These are phyloP conservation scores for Didymella segeticola DNA, from an alignment of 2,329 filamentous ascomycete species.

Conservation along the genomic window DNA sequence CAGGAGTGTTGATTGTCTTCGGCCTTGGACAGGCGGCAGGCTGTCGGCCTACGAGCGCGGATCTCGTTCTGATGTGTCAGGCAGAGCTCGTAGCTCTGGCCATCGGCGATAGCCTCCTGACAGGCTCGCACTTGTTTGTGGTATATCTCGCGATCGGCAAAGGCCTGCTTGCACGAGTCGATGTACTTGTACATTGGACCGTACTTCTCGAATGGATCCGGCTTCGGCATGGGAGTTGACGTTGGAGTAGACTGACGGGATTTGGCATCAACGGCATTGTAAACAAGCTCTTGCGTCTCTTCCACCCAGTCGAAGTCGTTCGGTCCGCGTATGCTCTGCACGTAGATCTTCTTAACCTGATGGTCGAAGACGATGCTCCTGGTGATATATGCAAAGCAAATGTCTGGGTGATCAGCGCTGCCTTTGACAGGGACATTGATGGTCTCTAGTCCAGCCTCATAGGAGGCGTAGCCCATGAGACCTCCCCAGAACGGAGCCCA, in stretches of 20 bases:
- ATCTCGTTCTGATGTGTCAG: slow-evolving; percentile 78
- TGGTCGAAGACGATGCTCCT: slow-evolving; percentile 82
- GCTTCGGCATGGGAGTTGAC: slow-evolving; percentile 29
- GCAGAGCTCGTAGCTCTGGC: slow-evolving; percentile 86
- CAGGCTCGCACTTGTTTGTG: slow-evolving; percentile 71
- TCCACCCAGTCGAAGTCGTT: slow-evolving; percentile 57
- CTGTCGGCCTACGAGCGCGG: slow-evolving; percentile 38
- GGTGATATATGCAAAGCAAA: slow-evolving; percentile 78
- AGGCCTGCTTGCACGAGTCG: slow-evolving; percentile 25
- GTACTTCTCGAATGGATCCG: slow-evolving; percentile 42
- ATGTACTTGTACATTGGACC: slow-evolving; percentile 38
- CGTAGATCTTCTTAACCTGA: slow-evolving; percentile 62
- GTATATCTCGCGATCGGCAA: slow-evolving; percentile 56
- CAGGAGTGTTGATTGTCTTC: slow-evolving; percentile 57
- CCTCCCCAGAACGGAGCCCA: slow-evolving; percentile 76
- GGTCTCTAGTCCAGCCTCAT: slow-evolving; percentile 77
- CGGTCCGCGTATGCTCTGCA: slow-evolving; percentile 69
- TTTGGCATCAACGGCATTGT: slow-evolving; percentile 38
- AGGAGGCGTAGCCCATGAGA: slow-evolving; percentile 83
- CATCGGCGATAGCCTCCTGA: slow-evolving; percentile 74
- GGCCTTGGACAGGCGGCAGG: slow-evolving; percentile 39
- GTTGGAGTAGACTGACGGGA: slow-evolving; percentile 41
- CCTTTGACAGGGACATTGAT: slow-evolving; percentile 57
- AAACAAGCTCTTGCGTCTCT: slow-evolving; percentile 37
- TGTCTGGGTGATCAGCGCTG: slow-evolving; percentile 63